Percentiles rank a stretch among this genome's conserved stretches.
Evolutionary conservation across 1,284 basidiomycete species (phyloP).

Genomic region (Caloboletus inedulis): DNA sequence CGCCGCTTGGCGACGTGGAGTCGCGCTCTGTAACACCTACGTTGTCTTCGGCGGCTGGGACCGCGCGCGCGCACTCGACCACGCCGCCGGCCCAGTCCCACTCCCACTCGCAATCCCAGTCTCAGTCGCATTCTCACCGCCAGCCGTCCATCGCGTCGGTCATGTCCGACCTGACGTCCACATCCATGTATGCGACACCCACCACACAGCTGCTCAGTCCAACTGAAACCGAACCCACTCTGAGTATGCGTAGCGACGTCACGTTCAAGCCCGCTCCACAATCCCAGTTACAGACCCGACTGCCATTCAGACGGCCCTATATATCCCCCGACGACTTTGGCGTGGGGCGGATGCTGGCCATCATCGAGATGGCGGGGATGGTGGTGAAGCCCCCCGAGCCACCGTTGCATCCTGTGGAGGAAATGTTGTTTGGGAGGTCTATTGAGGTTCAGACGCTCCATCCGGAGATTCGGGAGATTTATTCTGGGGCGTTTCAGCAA

Average conservation of each 20-base stretch:
- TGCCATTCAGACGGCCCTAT: slow-evolving; percentile 40
- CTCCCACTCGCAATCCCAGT: slow-evolving; percentile 17
- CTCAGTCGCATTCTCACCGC: slow-evolving; percentile 33
- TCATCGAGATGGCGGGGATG: slow-evolving; percentile 67
- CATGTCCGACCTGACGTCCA: slow-evolving; percentile 49
- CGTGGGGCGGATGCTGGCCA: slow-evolving; percentile 74
- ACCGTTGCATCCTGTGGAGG: slow-evolving; percentile 62
- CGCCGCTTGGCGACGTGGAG: slow-evolving; percentile 13
- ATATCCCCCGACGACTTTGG: slow-evolving; percentile 83
- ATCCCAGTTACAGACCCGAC: neutral
- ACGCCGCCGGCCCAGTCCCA: slow-evolving; percentile 38
- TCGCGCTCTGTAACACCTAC: slow-evolving; percentile 37
- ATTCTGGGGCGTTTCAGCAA: slow-evolving; percentile 66
- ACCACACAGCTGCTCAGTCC: slow-evolving; percentile 35
- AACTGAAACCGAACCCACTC: slow-evolving; percentile 21
- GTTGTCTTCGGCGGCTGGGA: slow-evolving; percentile 10
- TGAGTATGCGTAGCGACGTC: slow-evolving; percentile 26
- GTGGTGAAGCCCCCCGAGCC: slow-evolving; percentile 18
- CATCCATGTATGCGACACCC: slow-evolving; percentile 49
- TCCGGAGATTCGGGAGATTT: slow-evolving; percentile 69
- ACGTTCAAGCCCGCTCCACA: slow-evolving; percentile 21
- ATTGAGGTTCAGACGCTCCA: slow-evolving; percentile 64
- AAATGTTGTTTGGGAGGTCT: slow-evolving; percentile 67
- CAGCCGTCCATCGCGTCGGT: slow-evolving; percentile 65
- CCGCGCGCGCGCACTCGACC: slow-evolving; percentile 33